Evolutionary conservation across 2,329 filamentous ascomycete species (phyloP).

Genomic region (Stagonosporopsis chrysanthemi): DNA sequence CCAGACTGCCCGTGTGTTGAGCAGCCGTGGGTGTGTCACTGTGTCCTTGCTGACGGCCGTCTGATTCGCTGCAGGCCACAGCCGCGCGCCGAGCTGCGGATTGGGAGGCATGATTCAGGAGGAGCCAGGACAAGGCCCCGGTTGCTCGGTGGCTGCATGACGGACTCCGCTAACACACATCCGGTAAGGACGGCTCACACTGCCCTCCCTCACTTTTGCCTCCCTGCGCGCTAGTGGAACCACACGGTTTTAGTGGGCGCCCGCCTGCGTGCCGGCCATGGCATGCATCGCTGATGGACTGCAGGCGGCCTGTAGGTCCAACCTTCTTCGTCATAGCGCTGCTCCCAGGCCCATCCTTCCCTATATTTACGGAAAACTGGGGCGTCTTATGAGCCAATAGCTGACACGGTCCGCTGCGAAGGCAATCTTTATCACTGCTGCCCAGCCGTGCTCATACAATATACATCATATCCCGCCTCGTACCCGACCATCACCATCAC

Average conservation of each 20-base stretch:
- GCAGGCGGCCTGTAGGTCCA: conserved; percentile 42
- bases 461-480: conserved; percentile 51
- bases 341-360: conserved; percentile 45
- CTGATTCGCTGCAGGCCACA: conserved; percentile 32
- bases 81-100: conserved; percentile 36
- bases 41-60: conserved; percentile 21
- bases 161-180: conserved; percentile 24
- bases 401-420: conserved; percentile 24
- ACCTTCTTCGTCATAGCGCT: conserved; percentile 50
- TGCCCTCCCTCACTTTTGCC: conserved; percentile 33
- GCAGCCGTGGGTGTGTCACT: conserved; percentile 34
- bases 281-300: conserved; percentile 40
- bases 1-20: conserved; percentile 29
- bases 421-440: conserved; percentile 43
- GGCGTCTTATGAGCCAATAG: conserved; percentile 40
- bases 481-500: conserved; percentile 26
- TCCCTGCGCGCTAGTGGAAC: conserved; percentile 36
- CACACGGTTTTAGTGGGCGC: conserved; percentile 33
- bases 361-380: conserved; percentile 49
- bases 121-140: conserved; percentile 35
- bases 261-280: conserved; percentile 36
- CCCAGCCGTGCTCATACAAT: conserved; percentile 47
- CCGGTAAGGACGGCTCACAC: conserved; percentile 29
- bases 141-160: conserved; percentile 32
- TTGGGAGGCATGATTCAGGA: conserved; percentile 33